These are phyloP conservation scores for Ophiostoma montium DNA, from an alignment of 2,329 filamentous ascomycete genomes.

Conservation along the genomic window DNA sequence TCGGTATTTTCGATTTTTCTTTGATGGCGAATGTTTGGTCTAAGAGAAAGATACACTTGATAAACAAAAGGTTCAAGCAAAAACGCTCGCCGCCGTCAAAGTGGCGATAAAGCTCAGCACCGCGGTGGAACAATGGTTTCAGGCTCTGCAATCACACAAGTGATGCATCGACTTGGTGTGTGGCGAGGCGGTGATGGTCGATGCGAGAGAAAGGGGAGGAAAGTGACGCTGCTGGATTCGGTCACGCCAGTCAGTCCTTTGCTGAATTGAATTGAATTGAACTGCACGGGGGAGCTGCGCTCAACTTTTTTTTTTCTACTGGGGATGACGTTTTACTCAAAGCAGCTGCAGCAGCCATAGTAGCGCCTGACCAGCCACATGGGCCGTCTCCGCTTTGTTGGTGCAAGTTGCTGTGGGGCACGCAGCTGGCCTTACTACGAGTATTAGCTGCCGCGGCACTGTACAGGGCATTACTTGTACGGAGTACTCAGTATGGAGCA, in stretches of 20 bases:
- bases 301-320: slow-evolving; percentile 1
- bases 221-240: too few species aligned
- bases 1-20: too few species aligned
- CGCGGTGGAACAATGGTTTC: too few species aligned
- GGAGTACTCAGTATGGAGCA: too few species aligned
- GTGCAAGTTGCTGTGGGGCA: not conserved
- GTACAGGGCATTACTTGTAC: not conserved
- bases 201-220: too few species aligned
- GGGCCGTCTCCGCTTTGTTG: slow-evolving; percentile 4
- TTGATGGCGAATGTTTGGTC: too few species aligned
- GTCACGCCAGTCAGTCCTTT: too few species aligned
- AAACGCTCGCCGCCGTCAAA: not conserved
- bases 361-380: slow-evolving; percentile 5
- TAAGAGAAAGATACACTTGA: too few species aligned
- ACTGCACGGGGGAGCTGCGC: slow-evolving; percentile 4
- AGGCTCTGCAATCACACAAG: too few species aligned
- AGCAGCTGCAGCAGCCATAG: not conserved
- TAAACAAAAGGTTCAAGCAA: not conserved
- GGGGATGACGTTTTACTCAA: slow-evolving; percentile 6
- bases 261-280: too few species aligned
- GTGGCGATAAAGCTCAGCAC: not conserved
- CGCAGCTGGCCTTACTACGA: not conserved
- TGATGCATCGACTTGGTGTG: too few species aligned
- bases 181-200: too few species aligned
- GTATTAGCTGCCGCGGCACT: not conserved